phyloP scores from a whole-genome alignment of 305 asterid species.

The Ajuga reptans region DNA sequence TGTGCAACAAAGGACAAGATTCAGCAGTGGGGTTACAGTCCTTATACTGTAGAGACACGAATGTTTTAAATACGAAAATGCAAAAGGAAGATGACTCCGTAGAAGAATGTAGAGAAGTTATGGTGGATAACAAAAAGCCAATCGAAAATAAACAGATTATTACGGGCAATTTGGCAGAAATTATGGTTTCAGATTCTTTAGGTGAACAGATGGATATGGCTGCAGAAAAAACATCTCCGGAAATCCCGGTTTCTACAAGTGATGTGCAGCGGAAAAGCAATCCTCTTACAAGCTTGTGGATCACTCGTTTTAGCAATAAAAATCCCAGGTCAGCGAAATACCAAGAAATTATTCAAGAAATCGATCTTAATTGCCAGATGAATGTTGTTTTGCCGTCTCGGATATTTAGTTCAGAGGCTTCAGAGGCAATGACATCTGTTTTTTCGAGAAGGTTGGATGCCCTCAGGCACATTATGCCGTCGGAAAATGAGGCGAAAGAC shows the following conservation, averaged over 20 bases:
- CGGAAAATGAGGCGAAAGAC: constrained; percentile 21
- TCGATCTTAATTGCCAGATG: constrained; percentile 13
- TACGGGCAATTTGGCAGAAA: background rate
- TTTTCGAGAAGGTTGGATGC: constrained; percentile 55
- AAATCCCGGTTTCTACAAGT: background rate
- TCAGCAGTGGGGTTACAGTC: constrained; percentile 46
- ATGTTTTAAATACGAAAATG: constrained; percentile 15
- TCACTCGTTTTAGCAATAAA: constrained; percentile 45
- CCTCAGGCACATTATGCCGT: constrained; percentile 33
- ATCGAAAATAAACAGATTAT: constrained; percentile 18
- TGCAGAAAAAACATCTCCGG: background rate
- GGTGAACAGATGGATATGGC: background rate
- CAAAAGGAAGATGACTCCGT: constrained; percentile 19
- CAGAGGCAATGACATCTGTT: constrained; percentile 42
- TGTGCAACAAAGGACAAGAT: constrained; percentile 22
- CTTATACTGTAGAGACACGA: constrained; percentile 27
- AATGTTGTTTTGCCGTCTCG: constrained; percentile 12
- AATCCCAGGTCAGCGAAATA: constrained; percentile 21
- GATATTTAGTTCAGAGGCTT: constrained; percentile 34
- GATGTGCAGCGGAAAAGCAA: constrained; percentile 6
- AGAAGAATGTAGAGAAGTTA: constrained; percentile 20
- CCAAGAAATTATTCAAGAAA: constrained; percentile 14
- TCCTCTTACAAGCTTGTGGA: constrained; percentile 42
- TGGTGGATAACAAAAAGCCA: constrained; percentile 25
- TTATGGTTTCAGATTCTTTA: background rate